These are phyloP conservation scores for Hanseniaspora mollemarum DNA, from an alignment of 805 yeast species.

Conservation along the genomic window DNA sequence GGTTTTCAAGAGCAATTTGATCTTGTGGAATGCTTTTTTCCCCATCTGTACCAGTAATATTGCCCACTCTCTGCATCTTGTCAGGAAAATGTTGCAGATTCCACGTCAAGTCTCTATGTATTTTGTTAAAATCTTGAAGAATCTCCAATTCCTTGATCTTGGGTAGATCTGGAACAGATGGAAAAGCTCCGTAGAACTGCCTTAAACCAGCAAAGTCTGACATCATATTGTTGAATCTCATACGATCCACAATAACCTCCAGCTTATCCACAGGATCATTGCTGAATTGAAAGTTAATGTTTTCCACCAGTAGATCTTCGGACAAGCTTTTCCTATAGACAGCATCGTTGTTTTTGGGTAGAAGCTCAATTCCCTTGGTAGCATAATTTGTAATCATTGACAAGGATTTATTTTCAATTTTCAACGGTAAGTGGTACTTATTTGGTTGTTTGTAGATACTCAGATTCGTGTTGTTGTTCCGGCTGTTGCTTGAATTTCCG, in stretches of 20 bases:
- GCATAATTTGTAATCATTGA: conserved; percentile 33
- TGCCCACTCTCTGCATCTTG: conserved; percentile 5
- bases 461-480: conserved; percentile 7
- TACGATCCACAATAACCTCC: conserved; percentile 53
- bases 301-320: conserved; percentile 35
- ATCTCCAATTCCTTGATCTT: conserved; percentile 62
- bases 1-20: neutral
- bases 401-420: conserved; percentile 26
- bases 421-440: conserved; percentile 36
- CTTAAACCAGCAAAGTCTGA: conserved; percentile 58
- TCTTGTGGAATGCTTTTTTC: neutral
- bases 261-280: conserved; percentile 32
- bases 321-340: conserved; percentile 11
- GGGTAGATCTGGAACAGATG: conserved; percentile 63
- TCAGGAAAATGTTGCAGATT: conserved; percentile 9
- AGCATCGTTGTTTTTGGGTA: conserved; percentile 11
- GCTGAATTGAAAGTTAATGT: conserved; percentile 34
- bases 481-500: conserved; percentile 11
- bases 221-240: conserved; percentile 55
- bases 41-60: neutral
- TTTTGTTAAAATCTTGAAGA: conserved; percentile 47
- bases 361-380: conserved; percentile 20
- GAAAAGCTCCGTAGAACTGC: conserved; percentile 56
- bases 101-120: conserved; percentile 15
- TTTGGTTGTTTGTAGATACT: conserved; percentile 34